phyloP scores from a whole-genome alignment of 129 eudicot genomes.

The Centrapalus pauciflorus region DNA sequence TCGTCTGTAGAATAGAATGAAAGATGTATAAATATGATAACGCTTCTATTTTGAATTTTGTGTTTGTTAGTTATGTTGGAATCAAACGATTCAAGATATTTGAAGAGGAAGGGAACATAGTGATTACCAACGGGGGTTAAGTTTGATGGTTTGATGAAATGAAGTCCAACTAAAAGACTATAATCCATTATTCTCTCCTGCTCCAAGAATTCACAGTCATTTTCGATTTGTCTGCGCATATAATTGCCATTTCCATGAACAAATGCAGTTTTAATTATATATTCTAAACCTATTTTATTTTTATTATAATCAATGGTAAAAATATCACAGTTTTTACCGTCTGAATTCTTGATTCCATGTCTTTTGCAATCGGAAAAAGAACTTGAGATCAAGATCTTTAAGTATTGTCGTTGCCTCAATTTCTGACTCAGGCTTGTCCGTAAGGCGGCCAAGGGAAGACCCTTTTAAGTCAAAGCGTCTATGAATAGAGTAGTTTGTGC shows the following conservation, averaged over 20 bases:
- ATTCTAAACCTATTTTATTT: too few relatives aligned
- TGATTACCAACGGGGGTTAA: conserved; percentile 26
- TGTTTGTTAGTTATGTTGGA: too few relatives aligned
- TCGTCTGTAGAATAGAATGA: conserved; percentile 17
- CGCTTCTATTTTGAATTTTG: background rate
- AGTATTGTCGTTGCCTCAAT: conserved; percentile 80
- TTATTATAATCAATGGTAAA: too few relatives aligned
- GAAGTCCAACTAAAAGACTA: conserved; percentile 88
- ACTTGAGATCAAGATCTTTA: conserved; percentile 94
- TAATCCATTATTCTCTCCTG: conserved; percentile 97
- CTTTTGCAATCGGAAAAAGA: conserved; percentile 76
- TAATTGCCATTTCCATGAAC: too few relatives aligned
- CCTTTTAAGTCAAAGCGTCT: conserved; percentile 94
- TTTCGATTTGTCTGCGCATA: conserved; percentile 73
- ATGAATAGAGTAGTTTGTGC: conserved; percentile 60
- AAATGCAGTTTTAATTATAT: too few relatives aligned
- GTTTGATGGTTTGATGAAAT: conserved; percentile 33
- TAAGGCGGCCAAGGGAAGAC: conserved; percentile 85
- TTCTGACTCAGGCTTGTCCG: conserved; percentile 93
- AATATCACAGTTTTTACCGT: conserved; percentile 34
- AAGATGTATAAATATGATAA: background rate
- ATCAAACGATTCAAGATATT: background rate
- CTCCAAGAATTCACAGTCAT: conserved; percentile 88
- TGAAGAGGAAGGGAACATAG: background rate
- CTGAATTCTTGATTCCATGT: conserved; percentile 84